A percentile compares a stretch with the other conserved stretches of the same genome.
Evolutionary conservation across 192 early-diverging fungal genomes (phyloP).

Genomic region (Linnemannia schmuckeri): DNA sequence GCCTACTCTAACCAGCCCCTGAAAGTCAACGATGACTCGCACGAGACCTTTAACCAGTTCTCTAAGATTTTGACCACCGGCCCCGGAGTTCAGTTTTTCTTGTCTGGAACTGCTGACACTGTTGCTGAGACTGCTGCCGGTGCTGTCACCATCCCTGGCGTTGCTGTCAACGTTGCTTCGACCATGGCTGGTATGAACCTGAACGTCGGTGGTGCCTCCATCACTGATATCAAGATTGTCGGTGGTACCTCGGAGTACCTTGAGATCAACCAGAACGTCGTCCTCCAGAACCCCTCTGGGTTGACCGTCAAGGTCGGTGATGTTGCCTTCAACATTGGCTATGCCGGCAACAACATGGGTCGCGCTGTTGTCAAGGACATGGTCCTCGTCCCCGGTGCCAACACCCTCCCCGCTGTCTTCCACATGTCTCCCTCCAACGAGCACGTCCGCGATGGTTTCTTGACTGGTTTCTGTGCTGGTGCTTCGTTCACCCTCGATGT

Average conservation of each 20-base stretch:
- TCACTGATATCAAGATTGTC: constrained; percentile 64
- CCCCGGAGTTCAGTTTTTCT: constrained; percentile 57
- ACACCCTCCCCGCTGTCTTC: constrained; percentile 59
- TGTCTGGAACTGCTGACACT: constrained; percentile 66
- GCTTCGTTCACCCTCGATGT: constrained; percentile 57
- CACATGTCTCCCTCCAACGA: constrained; percentile 50
- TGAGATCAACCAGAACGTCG: constrained; percentile 57
- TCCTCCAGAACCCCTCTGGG: constrained; percentile 65
- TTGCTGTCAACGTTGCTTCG: constrained; percentile 65
- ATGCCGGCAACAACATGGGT: constrained; percentile 54
- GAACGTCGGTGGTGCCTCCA: constrained; percentile 59
- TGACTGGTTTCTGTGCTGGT: constrained; percentile 58
- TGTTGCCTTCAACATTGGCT: constrained; percentile 59
- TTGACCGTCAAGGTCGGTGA: constrained; percentile 65
- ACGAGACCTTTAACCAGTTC: constrained; percentile 66
- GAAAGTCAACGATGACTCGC: constrained; percentile 54
- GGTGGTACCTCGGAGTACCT: constrained; percentile 65
- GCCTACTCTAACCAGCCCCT: constrained; percentile 57
- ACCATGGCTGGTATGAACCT: constrained; percentile 67
- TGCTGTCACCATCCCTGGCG: constrained; percentile 62
- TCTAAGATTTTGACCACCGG: constrained; percentile 63
- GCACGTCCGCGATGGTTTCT: constrained; percentile 52
- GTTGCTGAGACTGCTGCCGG: constrained; percentile 70
- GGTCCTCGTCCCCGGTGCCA: constrained; percentile 61
- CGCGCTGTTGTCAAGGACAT: constrained; percentile 56